Base-by-base conservation (phyloP, 1,284 basidiomycete genomes). In the Puccinia polysora region DNA sequence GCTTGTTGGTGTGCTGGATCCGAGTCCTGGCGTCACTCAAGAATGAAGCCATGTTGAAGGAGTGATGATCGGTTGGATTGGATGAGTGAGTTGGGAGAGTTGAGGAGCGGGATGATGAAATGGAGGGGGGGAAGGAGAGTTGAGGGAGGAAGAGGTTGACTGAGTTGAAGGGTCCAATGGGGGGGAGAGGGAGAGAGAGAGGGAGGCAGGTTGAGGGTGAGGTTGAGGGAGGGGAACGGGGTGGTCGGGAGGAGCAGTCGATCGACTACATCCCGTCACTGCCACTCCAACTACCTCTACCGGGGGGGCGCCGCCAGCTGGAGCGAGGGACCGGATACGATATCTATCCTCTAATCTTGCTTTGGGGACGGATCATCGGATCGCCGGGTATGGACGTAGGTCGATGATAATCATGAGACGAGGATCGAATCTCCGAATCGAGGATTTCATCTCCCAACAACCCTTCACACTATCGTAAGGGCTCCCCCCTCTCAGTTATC, bases 341-440 rank as follows among this genome's bases (percentile, higher is more conserved):
- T 75, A 58, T 78, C 78, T 65, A 78, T 75, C 55, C 78, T 77
- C 32, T 75, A 74, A 69, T 75, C 78, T 76, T 77, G 78, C 69
- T 77, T 77, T 3, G 74, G 69, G 0, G 78, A 74, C 74, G 76
- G 63, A 40, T 52, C 49, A 4, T 18, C 0, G 47, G 23, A 32
- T 32, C 15, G 47, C 36, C 6, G 28, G 3, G 5, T 30, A 30
- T 23, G 14, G 43, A 65, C 38, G n/a, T 5, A 7, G 8, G 8
- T 20, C 7, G n/a, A 20, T 12, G 34, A 25, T 5, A 58, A 10
- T 45, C 40, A 5, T 20, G 28, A 5, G 30, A 7, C 28, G n/a
- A 32, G n/a, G 5, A 25, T 14, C 28, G 10, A 7, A 58, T 18
- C 6, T 8, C 30, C 7, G 4, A 6, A 4, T 20, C 50, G 20